Evolutionary conservation across 2,329 filamentous ascomycete genomes (phyloP), one percentile per base, ranked within the genome.

Genomic region (Botryosphaeria agaves): DNA sequence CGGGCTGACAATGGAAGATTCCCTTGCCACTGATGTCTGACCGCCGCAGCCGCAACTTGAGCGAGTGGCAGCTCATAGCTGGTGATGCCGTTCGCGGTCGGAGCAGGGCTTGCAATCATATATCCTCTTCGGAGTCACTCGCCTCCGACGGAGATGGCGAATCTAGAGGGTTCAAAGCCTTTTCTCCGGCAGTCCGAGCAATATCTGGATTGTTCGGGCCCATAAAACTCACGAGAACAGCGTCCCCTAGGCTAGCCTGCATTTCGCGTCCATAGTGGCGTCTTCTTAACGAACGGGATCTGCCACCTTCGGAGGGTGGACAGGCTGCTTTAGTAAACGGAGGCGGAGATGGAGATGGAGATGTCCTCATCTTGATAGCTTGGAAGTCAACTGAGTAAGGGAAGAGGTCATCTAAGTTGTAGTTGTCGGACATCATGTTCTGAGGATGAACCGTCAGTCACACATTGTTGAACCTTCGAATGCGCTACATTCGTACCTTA

Each of bases 201-300:
- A 82, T 66, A 30, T 83, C 73, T 30, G 68, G 72, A 40, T 61
- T 61, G 45, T 72, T 71, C 44, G 72, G 70, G 41, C 59, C 69
- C 57, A 85, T 64, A 49, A 64, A 61, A 34, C 59, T 55, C 38
- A 87, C 64, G 50, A 87, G 62, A 38, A 81, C 72, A 41, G 62
- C 69, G 64, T 79, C 72, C 42, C 67, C 70, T 46, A 68, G 67
- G 42, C 57, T 69, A 25, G 66, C 59, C 39, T 53, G 59, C 37
- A 63, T 55, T 65, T 69, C 71, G 43, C 48, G 57, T 39, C n/a
- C n/a, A n/a, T n/a, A n/a, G n/a, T n/a, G n/a, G n/a, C n/a, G n/a
- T n/a, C n/a, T 39, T 41, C 59, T 64, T 64, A 61, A 59, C 55
- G n/a, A n/a, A 45, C 59, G 62, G 47, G 58, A 60, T 49, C 52